Evolutionary conservation across 257 asterid species (phyloP), one percentile per base, ranked within the genome.

Genomic region (Nicotiana otophora): DNA sequence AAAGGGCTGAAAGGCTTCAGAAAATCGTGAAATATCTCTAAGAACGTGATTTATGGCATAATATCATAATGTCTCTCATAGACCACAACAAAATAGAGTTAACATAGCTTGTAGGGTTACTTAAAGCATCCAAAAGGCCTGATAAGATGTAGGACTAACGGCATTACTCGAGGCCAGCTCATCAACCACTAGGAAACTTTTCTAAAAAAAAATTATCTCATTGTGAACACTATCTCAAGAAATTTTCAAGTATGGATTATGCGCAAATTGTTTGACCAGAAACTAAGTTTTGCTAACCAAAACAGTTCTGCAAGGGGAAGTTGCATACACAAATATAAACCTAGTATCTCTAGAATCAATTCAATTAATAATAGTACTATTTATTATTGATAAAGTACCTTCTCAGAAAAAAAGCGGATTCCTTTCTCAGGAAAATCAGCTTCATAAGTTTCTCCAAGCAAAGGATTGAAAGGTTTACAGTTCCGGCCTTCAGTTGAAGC

Each of bases 401-500:
- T 94, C 88, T 94, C 99, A 15, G 98, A 92, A 86, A 94, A 91
- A 88, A 95, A 95, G 4, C 92, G 95, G 82, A 95, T 63, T 84
- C 99, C 97, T 89, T 88, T 92, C 61, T 95, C 99, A 0, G 97
- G 97, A 87, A 90, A 95, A 86, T 95, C 97, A 85, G 98, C 99
- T 87, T 95, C 99, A 88, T 92, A 94, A 66, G 98, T 95, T 91
- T 95, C 99, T 80, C 99, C 99, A 51, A 95, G 89, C 85, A 95
- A 86, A 74, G 99, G 99, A 89, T 95, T 95, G 90, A 95, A 95
- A 79, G 99, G 99, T 86, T 95, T 95, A 85, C 98, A 94, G 60
- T 88, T 89, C 69, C 99, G 93, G 81, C 99, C 97, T 87, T 94
- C 98, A 39, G 97, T 86, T 34, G 99, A 95, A 85, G 99, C 97